phyloP scores from a whole-genome alignment of 176 grass and related monocot species.

The Bothriochloa decipiens region DNA sequence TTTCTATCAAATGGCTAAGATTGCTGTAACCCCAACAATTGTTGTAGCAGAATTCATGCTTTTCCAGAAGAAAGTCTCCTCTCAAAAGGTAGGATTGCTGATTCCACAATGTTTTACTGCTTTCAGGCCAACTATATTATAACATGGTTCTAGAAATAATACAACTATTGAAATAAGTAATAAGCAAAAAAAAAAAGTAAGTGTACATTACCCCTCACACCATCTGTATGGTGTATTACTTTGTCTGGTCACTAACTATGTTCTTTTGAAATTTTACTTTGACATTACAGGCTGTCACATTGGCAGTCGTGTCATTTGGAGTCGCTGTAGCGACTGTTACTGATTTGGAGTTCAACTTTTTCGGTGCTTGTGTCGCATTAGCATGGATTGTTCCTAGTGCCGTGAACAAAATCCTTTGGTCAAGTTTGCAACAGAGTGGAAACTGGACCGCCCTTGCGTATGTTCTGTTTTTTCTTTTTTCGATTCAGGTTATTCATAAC shows the following conservation, averaged over 20 bases:
- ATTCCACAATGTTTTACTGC: neutral
- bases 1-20: slow-evolving; percentile 99
- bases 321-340: slow-evolving; percentile 89
- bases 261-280: neutral
- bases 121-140: neutral
- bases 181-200: neutral
- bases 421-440: slow-evolving; percentile 83
- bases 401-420: slow-evolving; percentile 97
- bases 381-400: slow-evolving; percentile 93
- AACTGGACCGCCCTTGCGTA: slow-evolving; percentile 99
- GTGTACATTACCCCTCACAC: slow-evolving; percentile 19
- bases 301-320: slow-evolving; percentile 72
- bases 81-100: slow-evolving; percentile 59
- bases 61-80: slow-evolving; percentile 81
- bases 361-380: slow-evolving; percentile 86
- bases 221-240: slow-evolving; percentile 16
- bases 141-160: neutral
- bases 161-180: neutral
- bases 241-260: neutral
- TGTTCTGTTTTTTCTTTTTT: slow-evolving; percentile 38
- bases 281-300: slow-evolving; percentile 63
- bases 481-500: neutral
- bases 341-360: slow-evolving; percentile 95
- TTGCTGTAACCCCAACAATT: slow-evolving; percentile 93
- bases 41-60: slow-evolving; percentile 87